Percentiles rank a stretch among this genome's conserved stretches.
These are phyloP conservation scores for Cardiospermum halicacabum DNA, from an alignment of 345 rosid species.

Conservation along the genomic window DNA sequence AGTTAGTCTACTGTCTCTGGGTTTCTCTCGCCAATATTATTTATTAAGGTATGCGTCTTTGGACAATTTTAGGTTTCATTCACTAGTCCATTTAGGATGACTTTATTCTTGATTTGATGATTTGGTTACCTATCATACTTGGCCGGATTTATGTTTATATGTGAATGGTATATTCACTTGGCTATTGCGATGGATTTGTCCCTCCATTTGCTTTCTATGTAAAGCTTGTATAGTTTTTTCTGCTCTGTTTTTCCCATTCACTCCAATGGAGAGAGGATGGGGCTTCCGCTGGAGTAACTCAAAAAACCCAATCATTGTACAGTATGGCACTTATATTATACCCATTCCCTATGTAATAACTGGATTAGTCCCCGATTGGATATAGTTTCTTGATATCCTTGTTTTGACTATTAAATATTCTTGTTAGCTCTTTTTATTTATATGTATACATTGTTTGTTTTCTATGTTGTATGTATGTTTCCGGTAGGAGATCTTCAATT, in stretches of 20 bases:
- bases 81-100: conserved; percentile 10
- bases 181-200: conserved; percentile 18
- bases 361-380: conserved; percentile 41
- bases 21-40: too few species aligned
- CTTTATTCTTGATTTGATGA: conserved; percentile 14
- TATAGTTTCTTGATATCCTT: conserved; percentile 30
- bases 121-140: conserved; percentile 14
- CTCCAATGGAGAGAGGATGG: conserved; percentile 96
- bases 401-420: conserved; percentile 29
- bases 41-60: neutral
- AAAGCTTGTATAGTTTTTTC: conserved; percentile 46
- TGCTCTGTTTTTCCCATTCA: conserved; percentile 70
- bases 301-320: conserved; percentile 80
- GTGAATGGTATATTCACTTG: neutral
- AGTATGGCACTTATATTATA: conserved; percentile 83
- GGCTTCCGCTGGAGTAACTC: conserved; percentile 99
- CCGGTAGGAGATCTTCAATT: conserved; percentile 10
- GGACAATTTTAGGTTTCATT: neutral
- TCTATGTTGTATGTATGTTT: conserved; percentile 13
- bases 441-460: conserved; percentile 8
- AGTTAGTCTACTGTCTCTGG: neutral
- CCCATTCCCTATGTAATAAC: conserved; percentile 51
- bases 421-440: conserved; percentile 16
- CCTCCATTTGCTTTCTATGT: conserved; percentile 27
- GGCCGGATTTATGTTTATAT: conserved; percentile 9